A percentile compares a stretch with the other conserved stretches of the same genome.
Conservation (phyloP, 2,329 filamentous ascomycete species). For the Fusarium torulosum region DNA sequence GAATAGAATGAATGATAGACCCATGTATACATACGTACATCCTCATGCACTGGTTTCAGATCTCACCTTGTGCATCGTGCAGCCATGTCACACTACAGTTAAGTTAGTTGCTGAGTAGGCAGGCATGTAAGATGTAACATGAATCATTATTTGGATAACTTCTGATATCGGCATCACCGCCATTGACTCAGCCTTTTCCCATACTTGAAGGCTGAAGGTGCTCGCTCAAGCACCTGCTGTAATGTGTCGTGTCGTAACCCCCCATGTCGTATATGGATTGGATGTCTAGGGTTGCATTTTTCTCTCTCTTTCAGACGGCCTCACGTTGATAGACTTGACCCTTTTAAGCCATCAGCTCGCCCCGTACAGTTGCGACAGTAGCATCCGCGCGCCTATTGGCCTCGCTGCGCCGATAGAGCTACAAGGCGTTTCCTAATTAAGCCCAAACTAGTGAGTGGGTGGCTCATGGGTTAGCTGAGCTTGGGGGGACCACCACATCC, state of each 20-base stretch:
- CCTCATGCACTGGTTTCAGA: slow-evolving; percentile 20
- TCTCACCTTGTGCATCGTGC: slow-evolving; percentile 17
- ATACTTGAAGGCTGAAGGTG: background rate
- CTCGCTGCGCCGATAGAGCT: slow-evolving; percentile 35
- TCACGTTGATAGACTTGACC: slow-evolving; percentile 40
- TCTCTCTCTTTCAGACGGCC: slow-evolving; percentile 40
- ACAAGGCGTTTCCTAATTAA: slow-evolving; percentile 42
- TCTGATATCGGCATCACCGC: slow-evolving; percentile 35
- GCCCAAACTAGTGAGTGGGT: slow-evolving; percentile 48
- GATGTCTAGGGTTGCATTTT: slow-evolving; percentile 34
- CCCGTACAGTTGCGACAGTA: slow-evolving; percentile 40
- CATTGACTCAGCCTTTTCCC: slow-evolving; percentile 35
- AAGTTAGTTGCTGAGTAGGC: too few species aligned
- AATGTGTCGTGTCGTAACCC: slow-evolving; percentile 16
- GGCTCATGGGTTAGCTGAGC: slow-evolving; percentile 47
- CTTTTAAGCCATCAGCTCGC: slow-evolving; percentile 47
- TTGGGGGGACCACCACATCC: slow-evolving; percentile 27
- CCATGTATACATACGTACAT: background rate
- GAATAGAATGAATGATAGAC: slow-evolving; percentile 1
- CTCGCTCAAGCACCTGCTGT: background rate
- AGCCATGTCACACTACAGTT: slow-evolving; percentile 4
- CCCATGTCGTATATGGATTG: too few species aligned
- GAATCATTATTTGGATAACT: slow-evolving; percentile 22
- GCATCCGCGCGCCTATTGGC: slow-evolving; percentile 49
- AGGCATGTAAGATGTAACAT: background rate